Percentiles rank a stretch among this genome's conserved stretches.
Evolutionary conservation across 2,329 filamentous ascomycete genomes (phyloP).

Genomic region (Pseudopyrenochaeta lycopersici): DNA sequence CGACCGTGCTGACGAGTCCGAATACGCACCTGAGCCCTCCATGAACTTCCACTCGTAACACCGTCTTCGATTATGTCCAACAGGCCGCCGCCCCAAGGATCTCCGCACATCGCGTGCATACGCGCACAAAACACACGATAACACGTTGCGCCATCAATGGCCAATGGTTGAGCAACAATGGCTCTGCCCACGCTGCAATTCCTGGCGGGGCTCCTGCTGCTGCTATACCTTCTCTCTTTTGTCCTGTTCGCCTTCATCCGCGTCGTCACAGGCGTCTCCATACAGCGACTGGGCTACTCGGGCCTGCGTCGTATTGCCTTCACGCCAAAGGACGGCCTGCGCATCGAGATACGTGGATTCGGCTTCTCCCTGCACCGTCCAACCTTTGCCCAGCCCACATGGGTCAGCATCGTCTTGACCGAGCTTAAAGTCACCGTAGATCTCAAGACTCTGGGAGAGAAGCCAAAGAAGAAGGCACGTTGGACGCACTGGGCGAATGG

Average conservation of each 20-base stretch:
- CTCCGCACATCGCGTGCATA: conserved; percentile 41
- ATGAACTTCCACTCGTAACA: conserved; percentile 26
- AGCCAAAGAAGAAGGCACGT: conserved; percentile 39
- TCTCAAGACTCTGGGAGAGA: conserved; percentile 67
- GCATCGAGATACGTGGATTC: conserved; percentile 87
- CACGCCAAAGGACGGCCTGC: conserved; percentile 85
- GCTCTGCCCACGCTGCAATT: conserved; percentile 68
- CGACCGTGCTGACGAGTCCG: conserved; percentile 12
- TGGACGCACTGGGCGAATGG: conserved; percentile 46
- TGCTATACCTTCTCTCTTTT: conserved; percentile 91
- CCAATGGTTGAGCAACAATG: conserved; percentile 47
- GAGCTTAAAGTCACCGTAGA: conserved; percentile 88
- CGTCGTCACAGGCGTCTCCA: conserved; percentile 91
- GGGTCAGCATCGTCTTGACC: conserved; percentile 88
- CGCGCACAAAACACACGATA: conserved; percentile 27
- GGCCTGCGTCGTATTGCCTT: conserved; percentile 92
- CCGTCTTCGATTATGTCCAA: conserved; percentile 43
- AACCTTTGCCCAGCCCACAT: conserved; percentile 96
- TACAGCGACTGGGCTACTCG: conserved; percentile 92
- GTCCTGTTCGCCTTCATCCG: conserved; percentile 92
- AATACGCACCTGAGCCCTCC: conserved; percentile 20
- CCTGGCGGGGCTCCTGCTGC: conserved; percentile 82
- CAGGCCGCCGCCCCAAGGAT: conserved; percentile 20
- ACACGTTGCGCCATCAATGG: conserved; percentile 30
- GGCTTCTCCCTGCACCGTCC: conserved; percentile 90